Percentiles rank a stretch among this genome's conserved stretches.
Conservation (phyloP, 2,329 filamentous ascomycete species). For the Immersiporthe knoxdaviesiana region DNA sequence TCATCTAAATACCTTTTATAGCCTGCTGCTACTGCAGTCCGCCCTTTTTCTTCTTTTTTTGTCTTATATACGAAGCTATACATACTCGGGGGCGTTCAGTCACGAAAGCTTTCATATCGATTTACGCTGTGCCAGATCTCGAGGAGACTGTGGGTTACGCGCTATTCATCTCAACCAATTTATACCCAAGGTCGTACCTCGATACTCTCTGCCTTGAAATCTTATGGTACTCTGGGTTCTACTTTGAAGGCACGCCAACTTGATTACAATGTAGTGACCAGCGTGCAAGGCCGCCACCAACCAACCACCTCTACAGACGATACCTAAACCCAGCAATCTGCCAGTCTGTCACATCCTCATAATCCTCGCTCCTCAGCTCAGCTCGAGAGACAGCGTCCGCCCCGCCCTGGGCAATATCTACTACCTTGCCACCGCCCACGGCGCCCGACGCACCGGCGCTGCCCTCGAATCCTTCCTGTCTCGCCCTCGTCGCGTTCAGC, state of each 20-base stretch:
- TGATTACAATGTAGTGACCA: too few species aligned
- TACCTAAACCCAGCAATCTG: slow-evolving; percentile 63
- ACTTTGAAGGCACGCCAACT: background rate
- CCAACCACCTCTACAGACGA: slow-evolving; percentile 37
- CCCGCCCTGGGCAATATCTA: slow-evolving; percentile 33
- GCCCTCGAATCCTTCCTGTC: slow-evolving; percentile 49
- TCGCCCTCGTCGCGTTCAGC: slow-evolving; percentile 47
- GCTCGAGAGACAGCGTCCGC: slow-evolving; percentile 41
- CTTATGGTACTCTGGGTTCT: background rate
- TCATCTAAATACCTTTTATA: background rate
- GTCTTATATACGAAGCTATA: background rate
- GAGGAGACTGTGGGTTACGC: background rate
- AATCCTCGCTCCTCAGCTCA: slow-evolving; percentile 48
- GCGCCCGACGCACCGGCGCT: slow-evolving; percentile 47
- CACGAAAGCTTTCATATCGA: background rate
- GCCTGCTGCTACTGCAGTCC: too few species aligned
- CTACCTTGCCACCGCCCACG: slow-evolving; percentile 43
- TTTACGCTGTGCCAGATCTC: background rate
- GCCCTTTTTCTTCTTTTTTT: background rate
- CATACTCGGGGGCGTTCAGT: background rate
- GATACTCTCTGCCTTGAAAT: background rate
- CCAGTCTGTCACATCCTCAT: slow-evolving; percentile 64
- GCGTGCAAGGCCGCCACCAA: too few species aligned
- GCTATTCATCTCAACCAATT: background rate
- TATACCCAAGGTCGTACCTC: background rate